Conservation (phyloP, 2,329 filamentous ascomycete genomes). For the Penicillium sumatraense region DNA sequence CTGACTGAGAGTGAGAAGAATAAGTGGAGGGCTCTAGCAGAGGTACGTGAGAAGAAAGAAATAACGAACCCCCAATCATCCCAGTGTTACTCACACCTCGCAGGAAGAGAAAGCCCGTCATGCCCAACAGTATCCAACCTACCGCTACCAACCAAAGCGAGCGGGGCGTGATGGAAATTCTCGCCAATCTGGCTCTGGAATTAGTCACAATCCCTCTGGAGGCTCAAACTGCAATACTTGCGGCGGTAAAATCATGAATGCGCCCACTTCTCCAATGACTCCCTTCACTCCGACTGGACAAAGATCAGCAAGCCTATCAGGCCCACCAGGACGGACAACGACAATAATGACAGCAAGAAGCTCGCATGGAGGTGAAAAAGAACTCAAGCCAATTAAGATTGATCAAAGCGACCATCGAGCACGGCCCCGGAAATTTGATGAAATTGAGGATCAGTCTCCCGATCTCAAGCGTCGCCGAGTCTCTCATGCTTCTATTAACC, state of each 20-base stretch:
- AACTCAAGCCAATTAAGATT: conserved; percentile 32
- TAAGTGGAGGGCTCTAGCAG: conserved; percentile 86
- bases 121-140: conserved; percentile 86
- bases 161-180: conserved; percentile 59
- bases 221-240: conserved; percentile 47
- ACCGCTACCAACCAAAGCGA: conserved; percentile 87
- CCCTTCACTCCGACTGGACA: conserved; percentile 43
- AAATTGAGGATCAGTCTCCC: conserved; percentile 50
- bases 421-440: conserved; percentile 35
- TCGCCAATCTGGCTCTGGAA: conserved; percentile 38
- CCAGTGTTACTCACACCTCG: not conserved
- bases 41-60: conserved; percentile 59
- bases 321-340: conserved; percentile 24
- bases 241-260: conserved; percentile 54
- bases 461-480: conserved; percentile 68
- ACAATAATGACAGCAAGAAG: conserved; percentile 24
- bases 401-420: conserved; percentile 28
- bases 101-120: conserved; percentile 89
- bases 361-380: conserved; percentile 28
- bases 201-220: conserved; percentile 42
- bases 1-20: conserved; percentile 75
- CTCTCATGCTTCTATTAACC: conserved; percentile 44
- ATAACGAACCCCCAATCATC: too few relatives aligned
- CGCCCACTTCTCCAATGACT: conserved; percentile 47
- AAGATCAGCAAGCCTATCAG: conserved; percentile 35